Conservation (phyloP, 805 yeast genomes). For the Brettanomyces naardenensis region DNA sequence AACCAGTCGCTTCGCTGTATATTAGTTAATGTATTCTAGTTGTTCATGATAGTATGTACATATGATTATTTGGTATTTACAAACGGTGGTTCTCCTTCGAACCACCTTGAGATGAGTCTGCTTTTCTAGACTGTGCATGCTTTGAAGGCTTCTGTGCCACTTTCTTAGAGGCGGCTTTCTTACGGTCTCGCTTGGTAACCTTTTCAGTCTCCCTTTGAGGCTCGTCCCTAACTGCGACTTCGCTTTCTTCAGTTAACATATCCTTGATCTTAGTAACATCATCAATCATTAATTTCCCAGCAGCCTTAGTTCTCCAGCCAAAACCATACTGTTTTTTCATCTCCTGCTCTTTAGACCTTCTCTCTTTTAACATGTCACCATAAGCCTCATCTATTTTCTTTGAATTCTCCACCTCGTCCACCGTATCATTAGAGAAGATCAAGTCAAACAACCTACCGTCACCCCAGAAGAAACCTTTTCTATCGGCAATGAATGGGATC, state of each 20-base stretch:
- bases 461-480: slow-evolving; percentile 89
- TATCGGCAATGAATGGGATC: slow-evolving; percentile 70
- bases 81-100: no score
- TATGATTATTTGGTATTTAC: no score
- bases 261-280: slow-evolving; percentile 28
- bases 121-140: no score
- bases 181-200: no score
- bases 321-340: slow-evolving; percentile 45
- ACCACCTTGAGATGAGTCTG: no score
- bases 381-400: slow-evolving; percentile 23
- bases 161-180: background rate
- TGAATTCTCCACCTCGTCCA: slow-evolving; percentile 63
- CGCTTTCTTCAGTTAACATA: slow-evolving; percentile 8
- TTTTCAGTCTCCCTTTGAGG: slow-evolving; percentile 1
- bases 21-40: no score
- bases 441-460: slow-evolving; percentile 82
- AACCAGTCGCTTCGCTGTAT: no score
- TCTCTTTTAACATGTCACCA: slow-evolving; percentile 32
- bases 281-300: slow-evolving; percentile 34
- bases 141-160: background rate
- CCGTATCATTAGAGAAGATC: slow-evolving; percentile 69
- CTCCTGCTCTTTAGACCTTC: slow-evolving; percentile 50
- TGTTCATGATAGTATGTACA: no score
- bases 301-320: slow-evolving; percentile 51
- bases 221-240: slow-evolving; percentile 4